Percentiles rank a stretch among this genome's conserved stretches.
phyloP scores from a whole-genome alignment of 768 basidiomycete species.

The Pulveroboletus ravenelii region DNA sequence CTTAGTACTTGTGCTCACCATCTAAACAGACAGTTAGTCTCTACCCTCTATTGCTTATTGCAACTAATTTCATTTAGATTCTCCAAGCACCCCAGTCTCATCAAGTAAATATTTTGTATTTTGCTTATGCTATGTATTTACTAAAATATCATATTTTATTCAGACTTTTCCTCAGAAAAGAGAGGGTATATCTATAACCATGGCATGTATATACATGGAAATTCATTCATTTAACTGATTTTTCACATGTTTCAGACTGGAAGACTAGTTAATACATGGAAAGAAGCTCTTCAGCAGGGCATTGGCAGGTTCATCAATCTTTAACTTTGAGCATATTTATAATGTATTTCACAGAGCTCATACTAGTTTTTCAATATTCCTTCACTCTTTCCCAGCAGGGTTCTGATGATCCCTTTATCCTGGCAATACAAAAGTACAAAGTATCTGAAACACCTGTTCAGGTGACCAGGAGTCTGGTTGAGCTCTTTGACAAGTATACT shows the following conservation, averaged over 20 bases:
- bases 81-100: neutral
- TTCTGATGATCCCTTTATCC: neutral
- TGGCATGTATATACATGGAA: neutral
- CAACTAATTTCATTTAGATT: too few species aligned
- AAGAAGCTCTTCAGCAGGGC: neutral
- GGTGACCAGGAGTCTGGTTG: neutral
- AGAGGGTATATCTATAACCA: neutral
- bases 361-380: neutral
- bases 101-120: neutral
- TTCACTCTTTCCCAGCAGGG: neutral
- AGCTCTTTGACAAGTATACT: neutral
- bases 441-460: neutral
- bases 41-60: too few species aligned
- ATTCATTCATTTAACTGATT: neutral
- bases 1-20: too few species aligned
- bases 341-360: neutral
- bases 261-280: neutral
- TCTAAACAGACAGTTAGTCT: neutral
- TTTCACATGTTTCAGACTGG: neutral
- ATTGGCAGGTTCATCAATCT: neutral
- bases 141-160: neutral
- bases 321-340: neutral
- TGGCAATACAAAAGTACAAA: neutral
- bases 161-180: fast-evolving
- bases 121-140: neutral